phyloP scores from a whole-genome alignment of 306 rosid genomes.

The Fragaria nilgerrensis region DNA sequence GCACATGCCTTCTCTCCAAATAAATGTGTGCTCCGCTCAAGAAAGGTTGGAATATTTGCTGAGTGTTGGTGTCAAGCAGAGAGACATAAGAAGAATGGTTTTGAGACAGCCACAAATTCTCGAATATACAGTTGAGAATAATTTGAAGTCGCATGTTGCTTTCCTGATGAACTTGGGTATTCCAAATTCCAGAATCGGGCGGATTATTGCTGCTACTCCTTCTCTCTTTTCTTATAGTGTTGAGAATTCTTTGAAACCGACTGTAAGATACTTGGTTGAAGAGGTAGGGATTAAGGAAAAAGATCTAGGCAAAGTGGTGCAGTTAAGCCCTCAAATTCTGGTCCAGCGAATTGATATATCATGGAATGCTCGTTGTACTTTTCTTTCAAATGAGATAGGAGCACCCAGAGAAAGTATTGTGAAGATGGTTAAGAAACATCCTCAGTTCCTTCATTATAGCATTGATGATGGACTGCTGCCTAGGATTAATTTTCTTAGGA shows the following conservation, averaged over 20 bases:
- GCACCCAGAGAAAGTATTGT: constrained; percentile 87
- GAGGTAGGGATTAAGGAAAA: constrained; percentile 95
- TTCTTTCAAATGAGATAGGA: constrained; percentile 83
- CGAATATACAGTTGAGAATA: constrained; percentile 78
- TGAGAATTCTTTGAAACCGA: constrained; percentile 87
- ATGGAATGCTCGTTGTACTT: constrained; percentile 75
- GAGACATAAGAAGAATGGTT: constrained; percentile 73
- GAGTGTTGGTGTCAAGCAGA: constrained; percentile 90
- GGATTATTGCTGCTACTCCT: constrained; percentile 72
- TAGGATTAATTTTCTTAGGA: constrained; percentile 88
- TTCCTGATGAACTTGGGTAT: constrained; percentile 77
- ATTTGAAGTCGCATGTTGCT: constrained; percentile 79
- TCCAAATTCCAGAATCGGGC: constrained; percentile 80
- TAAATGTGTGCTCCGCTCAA: constrained; percentile 71
- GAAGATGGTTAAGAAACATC: constrained; percentile 96
- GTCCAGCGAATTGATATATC: constrained; percentile 85
- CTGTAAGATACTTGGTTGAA: constrained; percentile 80
- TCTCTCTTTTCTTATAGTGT: constrained; percentile 88
- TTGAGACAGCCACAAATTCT: constrained; percentile 94
- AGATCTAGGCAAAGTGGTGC: constrained; percentile 86
- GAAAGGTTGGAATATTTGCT: constrained; percentile 86
- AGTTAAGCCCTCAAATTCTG: constrained; percentile 90
- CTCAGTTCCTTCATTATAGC: constrained; percentile 97
- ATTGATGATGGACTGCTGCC: constrained; percentile 86
- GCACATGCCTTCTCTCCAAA: constrained; percentile 89